Base-by-base conservation (phyloP, 352 stramenopile genomes). In the Saprolegnia diclina region DNA sequence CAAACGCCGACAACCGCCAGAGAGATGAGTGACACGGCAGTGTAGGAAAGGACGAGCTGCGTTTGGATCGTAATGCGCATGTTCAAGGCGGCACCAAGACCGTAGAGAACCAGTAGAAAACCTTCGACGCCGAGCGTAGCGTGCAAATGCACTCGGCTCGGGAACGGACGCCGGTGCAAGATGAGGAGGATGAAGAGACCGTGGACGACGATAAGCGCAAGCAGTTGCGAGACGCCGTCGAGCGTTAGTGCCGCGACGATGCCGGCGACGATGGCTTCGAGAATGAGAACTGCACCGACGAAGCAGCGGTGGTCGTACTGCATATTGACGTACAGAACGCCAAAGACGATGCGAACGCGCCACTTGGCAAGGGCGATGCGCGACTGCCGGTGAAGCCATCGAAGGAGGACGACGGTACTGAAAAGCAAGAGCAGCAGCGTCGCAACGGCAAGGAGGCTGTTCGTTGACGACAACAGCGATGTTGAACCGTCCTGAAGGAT, bases 271-370 rank as follows among this genome's bases (percentile, higher is more conserved):
- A 75, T 61, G 66, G 89, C 80, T 70, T 91, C 81, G 16, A 90
- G 72, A 11, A 81, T 62, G 18, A 77, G 73, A 13, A 75, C 73
- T 18, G 88, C 67, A n/a, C 87, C 74, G 66, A 87, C 87, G 71
- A 91, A 87, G 59, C 89, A 79, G 11, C 83, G 83, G 50, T 73
- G 81, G 26, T 73, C 77, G 71, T 88, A 87, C 37, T 73, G 77
- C 66, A 80, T 83, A 46, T 86, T 80, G 44, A 74, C 79, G 63
- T 89, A 91, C 21, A 90, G 77, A 38, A 74, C 78, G 1, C 81
- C 83, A 77, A 79, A 89, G 5, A 75, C 84, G 16, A 80, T 81
- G 46, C 87, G 65, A 44, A 80, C 80, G 44, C 83, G 75, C 45
- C 79, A 87, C 56, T 89, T 77, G 45, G 79, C 73, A 32, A 91